These are phyloP conservation scores for Triticum urartu DNA, from an alignment of 176 grass and related monocot species.

Conservation along the genomic window DNA sequence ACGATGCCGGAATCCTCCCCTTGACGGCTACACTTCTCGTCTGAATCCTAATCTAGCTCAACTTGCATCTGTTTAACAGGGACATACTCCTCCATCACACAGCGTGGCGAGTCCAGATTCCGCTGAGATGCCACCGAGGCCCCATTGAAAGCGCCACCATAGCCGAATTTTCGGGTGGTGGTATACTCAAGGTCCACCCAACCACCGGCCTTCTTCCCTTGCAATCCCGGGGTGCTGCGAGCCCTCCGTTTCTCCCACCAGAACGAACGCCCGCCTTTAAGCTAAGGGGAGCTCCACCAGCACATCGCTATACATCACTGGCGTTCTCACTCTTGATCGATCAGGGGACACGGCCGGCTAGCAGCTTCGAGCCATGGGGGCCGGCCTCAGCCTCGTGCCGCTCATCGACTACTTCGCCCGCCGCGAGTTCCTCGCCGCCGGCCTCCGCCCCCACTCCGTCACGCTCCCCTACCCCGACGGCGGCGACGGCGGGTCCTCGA, in stretches of 20 bases:
- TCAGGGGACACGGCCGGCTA: background rate
- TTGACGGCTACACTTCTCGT: slow-evolving; percentile 1
- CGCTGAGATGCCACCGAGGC: background rate
- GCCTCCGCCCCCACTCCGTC: slow-evolving; percentile 42
- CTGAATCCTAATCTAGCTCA: background rate
- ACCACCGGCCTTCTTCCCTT: slow-evolving; percentile 16
- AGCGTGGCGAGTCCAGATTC: background rate
- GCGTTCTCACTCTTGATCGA: background rate
- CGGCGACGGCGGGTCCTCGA: background rate
- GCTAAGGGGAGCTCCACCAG: background rate
- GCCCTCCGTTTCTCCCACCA: slow-evolving; percentile 3
- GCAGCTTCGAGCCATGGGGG: slow-evolving; percentile 39
- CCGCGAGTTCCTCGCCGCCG: slow-evolving; percentile 39
- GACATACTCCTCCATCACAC: background rate
- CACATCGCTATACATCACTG: background rate
- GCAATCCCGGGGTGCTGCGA: background rate
- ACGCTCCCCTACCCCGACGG: slow-evolving; percentile 23
- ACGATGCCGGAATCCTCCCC: background rate
- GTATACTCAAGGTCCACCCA: background rate
- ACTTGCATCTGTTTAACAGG: background rate
- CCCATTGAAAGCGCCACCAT: background rate
- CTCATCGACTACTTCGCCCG: slow-evolving; percentile 53
- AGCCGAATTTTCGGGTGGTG: background rate
- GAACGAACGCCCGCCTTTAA: background rate
- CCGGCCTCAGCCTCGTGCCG: slow-evolving; percentile 50